Percentiles rank a stretch among this genome's conserved stretches.
Conservation (phyloP, 1,284 basidiomycete genomes). For the Abortiporus biennis region DNA sequence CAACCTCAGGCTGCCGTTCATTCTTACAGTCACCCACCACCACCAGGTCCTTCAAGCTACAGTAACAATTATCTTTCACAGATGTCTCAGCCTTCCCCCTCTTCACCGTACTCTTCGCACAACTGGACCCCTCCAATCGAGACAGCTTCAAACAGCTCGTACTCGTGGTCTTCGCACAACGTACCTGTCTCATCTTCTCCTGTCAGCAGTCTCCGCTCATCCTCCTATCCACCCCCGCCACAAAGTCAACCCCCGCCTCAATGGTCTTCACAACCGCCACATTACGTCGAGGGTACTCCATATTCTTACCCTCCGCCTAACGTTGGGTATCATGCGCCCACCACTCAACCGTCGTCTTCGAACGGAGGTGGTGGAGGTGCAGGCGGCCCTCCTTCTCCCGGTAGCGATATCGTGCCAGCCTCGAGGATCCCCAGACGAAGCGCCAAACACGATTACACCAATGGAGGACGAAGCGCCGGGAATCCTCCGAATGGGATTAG, state of each 20-base stretch:
- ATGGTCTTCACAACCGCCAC: slow-evolving; percentile 23
- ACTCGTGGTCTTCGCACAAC: slow-evolving; percentile 31
- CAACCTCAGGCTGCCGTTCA: slow-evolving; percentile 27
- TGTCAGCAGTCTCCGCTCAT: slow-evolving; percentile 43
- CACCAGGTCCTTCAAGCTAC: too few relatives aligned
- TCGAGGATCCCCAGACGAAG: slow-evolving; percentile 53
- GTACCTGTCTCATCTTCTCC: slow-evolving; percentile 26
- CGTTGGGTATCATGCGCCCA: slow-evolving; percentile 12
- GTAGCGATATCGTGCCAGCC: slow-evolving; percentile 53
- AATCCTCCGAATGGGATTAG: slow-evolving; percentile 70
- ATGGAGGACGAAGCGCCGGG: slow-evolving; percentile 30
- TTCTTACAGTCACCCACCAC: slow-evolving; percentile 38
- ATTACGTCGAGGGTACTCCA: slow-evolving; percentile 20
- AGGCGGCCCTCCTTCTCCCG: slow-evolving; percentile 21
- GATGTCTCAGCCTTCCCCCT: slow-evolving; percentile 31
- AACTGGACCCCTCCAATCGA: slow-evolving; percentile 42
- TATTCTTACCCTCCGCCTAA: slow-evolving; percentile 17
- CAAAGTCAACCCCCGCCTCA: slow-evolving; percentile 19
- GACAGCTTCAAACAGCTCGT: slow-evolving; percentile 26
- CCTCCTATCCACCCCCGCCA: slow-evolving; percentile 32
- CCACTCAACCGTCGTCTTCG: background rate
- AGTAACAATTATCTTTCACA: slow-evolving; percentile 29
- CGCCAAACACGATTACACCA: slow-evolving; percentile 19
- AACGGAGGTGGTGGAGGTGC: slow-evolving; percentile 11
- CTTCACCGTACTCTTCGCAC: slow-evolving; percentile 40